Conservation (phyloP, 129 eudicot genomes). For the Logfia minima region DNA sequence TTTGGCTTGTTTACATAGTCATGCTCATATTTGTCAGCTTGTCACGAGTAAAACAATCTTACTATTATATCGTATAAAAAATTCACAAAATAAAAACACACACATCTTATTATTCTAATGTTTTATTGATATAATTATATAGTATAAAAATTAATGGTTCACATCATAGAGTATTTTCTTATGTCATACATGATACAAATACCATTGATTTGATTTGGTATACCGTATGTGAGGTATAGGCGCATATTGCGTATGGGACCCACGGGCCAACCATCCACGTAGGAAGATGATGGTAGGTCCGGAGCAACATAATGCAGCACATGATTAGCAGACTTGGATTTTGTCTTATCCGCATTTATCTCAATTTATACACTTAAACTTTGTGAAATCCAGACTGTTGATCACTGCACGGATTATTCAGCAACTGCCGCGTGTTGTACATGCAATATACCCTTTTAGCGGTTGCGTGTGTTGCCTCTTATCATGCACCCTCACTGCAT, state of each 20-base stretch:
- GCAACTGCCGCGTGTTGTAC: conserved; percentile 16
- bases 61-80: no score
- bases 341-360: conserved; percentile 1
- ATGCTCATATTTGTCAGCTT: no score
- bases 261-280: neutral
- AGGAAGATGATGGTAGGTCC: neutral
- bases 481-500: no score
- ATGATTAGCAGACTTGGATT: neutral
- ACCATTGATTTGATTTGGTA: neutral
- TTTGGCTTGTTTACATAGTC: no score
- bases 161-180: neutral
- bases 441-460: conserved; percentile 20
- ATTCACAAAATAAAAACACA: no score
- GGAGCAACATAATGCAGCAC: neutral
- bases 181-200: neutral
- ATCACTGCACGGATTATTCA: conserved; percentile 1
- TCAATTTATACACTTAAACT: neutral
- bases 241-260: neutral
- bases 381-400: conserved; percentile 28
- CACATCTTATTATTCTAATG: no score
- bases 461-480: conserved; percentile 10
- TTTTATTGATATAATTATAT: no score
- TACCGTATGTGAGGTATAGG: neutral
- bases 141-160: no score
- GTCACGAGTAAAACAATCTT: no score